Base-by-base conservation (phyloP, 331 rosid genomes). In the Acacia concinna region DNA sequence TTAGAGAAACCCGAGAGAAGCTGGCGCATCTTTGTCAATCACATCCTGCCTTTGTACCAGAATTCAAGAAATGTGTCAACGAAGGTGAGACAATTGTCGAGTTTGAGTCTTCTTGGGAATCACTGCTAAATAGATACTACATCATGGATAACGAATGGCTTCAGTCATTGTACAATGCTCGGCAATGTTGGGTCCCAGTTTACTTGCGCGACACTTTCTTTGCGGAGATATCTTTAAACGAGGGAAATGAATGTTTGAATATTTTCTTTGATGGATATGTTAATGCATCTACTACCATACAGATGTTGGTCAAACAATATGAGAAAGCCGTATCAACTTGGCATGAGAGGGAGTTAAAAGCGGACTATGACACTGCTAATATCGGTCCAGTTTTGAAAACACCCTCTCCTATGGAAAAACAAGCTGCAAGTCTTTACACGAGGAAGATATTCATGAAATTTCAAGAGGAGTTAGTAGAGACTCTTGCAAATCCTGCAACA, bases 321-420 rank as follows among this genome's bases (percentile, higher is more conserved):
- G 97, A 92, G 88, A 92, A 91, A 82, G 97, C 97, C 69, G 79
- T 92, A 35, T 86, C 90, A 64, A 83, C 81, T 81, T 92, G 97
- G 97, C 91, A 89, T 79, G 98, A 92, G 80, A 87, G 82, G 81
- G 97, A 92, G 80, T 72, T 91, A 74, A 94, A 94, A 85, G 97
- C 94, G 69, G 97, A 94, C 84, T 87, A 77, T 37, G 97, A 94
- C 73, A 89, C 97, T 34, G 86, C 76, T 71, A 87, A 81, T 79
- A 87, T 84, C 46, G 81, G 79, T 74, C 95, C 95, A 5, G 83
- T 86, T 74, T 84, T 94, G 49, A 94, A 88, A 88, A 92, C 97
- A 47, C 97, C 97, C 57, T 92, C 97, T 66, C 97, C 97, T 38
- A 94, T 92, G 97, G 98, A 94, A 84, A 92, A 92, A 69, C 97